phyloP scores from a whole-genome alignment of 148 eudicot genomes.

The Chenopodium berlandieri region DNA sequence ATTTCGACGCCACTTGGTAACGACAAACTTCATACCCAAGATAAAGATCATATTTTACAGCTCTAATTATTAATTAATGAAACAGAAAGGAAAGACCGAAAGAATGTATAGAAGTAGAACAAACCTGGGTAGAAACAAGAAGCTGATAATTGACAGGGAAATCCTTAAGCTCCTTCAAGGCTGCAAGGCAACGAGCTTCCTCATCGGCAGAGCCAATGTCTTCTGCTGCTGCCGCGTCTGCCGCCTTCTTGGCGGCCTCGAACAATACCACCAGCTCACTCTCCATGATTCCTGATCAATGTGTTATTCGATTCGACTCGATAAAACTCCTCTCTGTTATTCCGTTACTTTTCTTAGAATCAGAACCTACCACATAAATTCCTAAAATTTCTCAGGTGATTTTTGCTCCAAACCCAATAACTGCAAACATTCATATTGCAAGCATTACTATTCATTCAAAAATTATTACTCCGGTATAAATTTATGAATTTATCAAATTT shows the following conservation, averaged over 20 bases:
- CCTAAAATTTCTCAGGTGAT: background rate
- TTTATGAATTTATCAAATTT: no score
- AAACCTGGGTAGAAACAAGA: slow-evolving; percentile 71
- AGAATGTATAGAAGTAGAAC: background rate
- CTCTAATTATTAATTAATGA: no score
- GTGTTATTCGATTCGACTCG: background rate
- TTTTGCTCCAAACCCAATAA: background rate
- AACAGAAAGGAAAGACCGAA: background rate
- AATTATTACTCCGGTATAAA: no score
- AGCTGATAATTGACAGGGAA: slow-evolving; percentile 68
- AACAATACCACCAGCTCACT: slow-evolving; percentile 53
- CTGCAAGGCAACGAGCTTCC: slow-evolving; percentile 59
- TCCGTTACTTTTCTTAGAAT: background rate
- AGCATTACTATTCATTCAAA: no score
- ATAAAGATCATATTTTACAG: background rate
- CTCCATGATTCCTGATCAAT: slow-evolving; percentile 36
- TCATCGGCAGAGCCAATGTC: slow-evolving; percentile 38
- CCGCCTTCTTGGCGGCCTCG: slow-evolving; percentile 66
- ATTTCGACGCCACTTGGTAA: background rate
- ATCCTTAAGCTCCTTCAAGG: slow-evolving; percentile 48
- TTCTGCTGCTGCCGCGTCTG: slow-evolving; percentile 45
- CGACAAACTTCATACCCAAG: background rate
- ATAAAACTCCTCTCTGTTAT: background rate
- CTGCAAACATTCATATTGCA: background rate
- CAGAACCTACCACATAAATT: background rate